These are phyloP conservation scores for Spencermartinsiella ligniputridi DNA, from an alignment of 1,139 yeast species.

Conservation along the genomic window DNA sequence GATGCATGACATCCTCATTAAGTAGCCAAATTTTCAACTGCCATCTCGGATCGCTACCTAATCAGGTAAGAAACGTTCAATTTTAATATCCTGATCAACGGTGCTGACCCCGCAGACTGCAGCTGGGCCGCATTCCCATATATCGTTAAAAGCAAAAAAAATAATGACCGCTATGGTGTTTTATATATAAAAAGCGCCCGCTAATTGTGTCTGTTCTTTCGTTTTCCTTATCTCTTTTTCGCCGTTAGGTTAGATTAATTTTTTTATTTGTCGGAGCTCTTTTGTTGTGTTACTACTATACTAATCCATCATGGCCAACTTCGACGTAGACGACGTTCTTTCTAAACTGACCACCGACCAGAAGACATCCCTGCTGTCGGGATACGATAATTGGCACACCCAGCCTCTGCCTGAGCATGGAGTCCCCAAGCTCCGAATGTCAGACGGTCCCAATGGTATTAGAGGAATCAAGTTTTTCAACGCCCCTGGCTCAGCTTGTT, in stretches of 20 bases:
- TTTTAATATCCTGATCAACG: neutral
- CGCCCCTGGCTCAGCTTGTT: slow-evolving; percentile 37
- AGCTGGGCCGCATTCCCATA: neutral
- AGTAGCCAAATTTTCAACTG: neutral
- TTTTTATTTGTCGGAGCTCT: too few species aligned
- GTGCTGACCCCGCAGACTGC: neutral
- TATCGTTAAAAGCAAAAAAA: neutral
- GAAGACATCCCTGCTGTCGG: slow-evolving; percentile 47
- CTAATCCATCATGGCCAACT: neutral
- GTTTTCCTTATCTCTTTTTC: too few species aligned
- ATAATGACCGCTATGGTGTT: too few species aligned
- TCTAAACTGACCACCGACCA: slow-evolving; percentile 44
- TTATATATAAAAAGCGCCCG: too few species aligned
- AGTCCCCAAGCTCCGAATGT: slow-evolving; percentile 38
- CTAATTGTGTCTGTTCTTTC: too few species aligned
- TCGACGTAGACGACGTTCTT: slow-evolving; percentile 43
- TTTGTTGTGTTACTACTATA: too few species aligned
- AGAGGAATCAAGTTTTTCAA: slow-evolving; percentile 51
- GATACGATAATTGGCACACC: slow-evolving; percentile 48
- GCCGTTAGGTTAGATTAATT: too few species aligned
- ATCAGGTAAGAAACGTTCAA: neutral
- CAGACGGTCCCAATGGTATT: slow-evolving; percentile 65
- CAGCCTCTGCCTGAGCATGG: slow-evolving; percentile 43
- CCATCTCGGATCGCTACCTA: slow-evolving; percentile 1
- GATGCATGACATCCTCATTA: neutral